Evolutionary conservation across 2,329 filamentous ascomycete genomes (phyloP), one percentile per base, ranked within the genome.

Genomic region (Claviceps pazoutovae): DNA sequence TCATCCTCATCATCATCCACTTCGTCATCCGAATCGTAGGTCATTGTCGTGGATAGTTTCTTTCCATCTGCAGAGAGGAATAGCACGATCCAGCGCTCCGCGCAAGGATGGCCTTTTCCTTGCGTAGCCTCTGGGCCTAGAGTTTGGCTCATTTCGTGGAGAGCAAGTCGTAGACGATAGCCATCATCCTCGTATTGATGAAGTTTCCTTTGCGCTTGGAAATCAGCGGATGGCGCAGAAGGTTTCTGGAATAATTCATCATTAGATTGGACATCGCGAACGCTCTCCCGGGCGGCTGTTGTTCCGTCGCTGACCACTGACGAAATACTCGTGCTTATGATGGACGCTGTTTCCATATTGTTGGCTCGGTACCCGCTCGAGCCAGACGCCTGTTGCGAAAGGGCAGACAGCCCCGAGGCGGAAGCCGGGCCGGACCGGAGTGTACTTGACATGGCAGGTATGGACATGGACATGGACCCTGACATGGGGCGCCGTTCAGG

Each of bases 81-180:
- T 8, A 94, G 71, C 6, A 93, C 83, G 4, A 85, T 79, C 88
- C 88, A 95, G 52, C 83, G 76, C 66, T 94, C 88, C 1, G 84
- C 83, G 55, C 86, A 91, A 8, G 88, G 88, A 60, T 93, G 86
- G 51, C 82, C 84, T 14, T 79, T 73, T 21, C 84, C 85, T 48
- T 82, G 79, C 17, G 83, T 73, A 13, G 72, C 76, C 14, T 88
- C 82, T 6, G 71, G 60, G 4, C 84, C 84, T 9, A 88, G 69
- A 5, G 74, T 74, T 46, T 84, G 79, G 6, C 71, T 75, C 81
- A 89, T 82, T 59, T 88, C 84, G 51, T 85, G 81, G 50, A 87
- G 72, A 4, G 84, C 83, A 55, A 79, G 70, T 38, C 83, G 79
- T 49, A 89, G 71, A 37, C 78, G 79, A 57, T 77, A 79, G 2